phyloP scores from a whole-genome alignment of 1,284 basidiomycete species.

The Cryptococcus sp. region DNA sequence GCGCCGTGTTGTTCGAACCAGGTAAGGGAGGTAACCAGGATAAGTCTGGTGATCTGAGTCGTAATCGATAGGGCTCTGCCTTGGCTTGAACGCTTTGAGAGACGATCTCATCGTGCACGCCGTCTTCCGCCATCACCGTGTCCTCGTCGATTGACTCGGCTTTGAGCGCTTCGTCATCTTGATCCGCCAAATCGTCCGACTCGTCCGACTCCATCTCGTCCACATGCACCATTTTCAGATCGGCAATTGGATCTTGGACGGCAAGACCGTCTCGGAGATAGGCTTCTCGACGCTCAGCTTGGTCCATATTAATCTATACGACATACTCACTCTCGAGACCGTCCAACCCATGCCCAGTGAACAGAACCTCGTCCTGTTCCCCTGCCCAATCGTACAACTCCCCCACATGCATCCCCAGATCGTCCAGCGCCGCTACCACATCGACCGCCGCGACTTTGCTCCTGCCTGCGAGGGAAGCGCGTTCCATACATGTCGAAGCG shows the following conservation, averaged over 20 bases:
- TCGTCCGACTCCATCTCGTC: constrained; percentile 4
- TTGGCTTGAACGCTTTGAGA: not conserved
- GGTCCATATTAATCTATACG: constrained; percentile 2
- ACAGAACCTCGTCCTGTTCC: constrained; percentile 30
- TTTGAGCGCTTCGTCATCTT: constrained; percentile 10
- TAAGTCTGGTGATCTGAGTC: constrained; percentile 24
- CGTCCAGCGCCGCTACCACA: constrained; percentile 42
- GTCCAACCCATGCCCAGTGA: constrained; percentile 28
- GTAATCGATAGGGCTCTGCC: constrained; percentile 5
- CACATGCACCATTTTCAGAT: not conserved
- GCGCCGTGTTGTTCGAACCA: not conserved
- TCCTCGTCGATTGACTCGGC: not conserved
- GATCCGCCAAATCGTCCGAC: constrained; percentile 5
- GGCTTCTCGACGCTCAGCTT: constrained; percentile 13
- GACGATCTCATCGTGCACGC: constrained; percentile 3
- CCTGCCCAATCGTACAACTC: constrained; percentile 44
- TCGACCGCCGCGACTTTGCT: constrained; percentile 44
- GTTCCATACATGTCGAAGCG: constrained; percentile 39
- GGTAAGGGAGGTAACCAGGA: constrained; percentile 46
- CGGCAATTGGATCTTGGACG: not conserved
- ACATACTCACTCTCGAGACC: constrained; percentile 30
- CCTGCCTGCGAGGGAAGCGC: constrained; percentile 42
- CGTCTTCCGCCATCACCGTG: constrained; percentile 17
- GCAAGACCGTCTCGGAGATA: constrained; percentile 34
- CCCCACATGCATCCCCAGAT: constrained; percentile 36